Evolutionary conservation across 306 rosid species (phyloP).

Genomic region (Rubus idaeus): DNA sequence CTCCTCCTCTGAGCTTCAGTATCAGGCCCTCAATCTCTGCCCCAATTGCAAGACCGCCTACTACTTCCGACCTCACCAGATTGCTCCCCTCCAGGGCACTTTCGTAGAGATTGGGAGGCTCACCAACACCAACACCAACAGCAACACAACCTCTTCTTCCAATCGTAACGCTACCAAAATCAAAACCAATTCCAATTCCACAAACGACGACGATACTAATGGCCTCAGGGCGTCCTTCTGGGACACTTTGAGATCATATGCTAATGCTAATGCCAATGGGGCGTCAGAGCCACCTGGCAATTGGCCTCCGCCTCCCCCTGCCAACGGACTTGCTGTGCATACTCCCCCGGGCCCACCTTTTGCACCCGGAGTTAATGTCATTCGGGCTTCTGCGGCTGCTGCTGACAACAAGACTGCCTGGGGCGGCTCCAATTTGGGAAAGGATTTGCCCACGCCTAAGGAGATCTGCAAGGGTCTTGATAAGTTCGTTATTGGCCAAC

Average conservation of each 20-base stretch:
- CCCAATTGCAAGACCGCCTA: conserved; percentile 87
- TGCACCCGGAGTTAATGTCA: conserved; percentile 66
- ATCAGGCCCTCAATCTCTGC: conserved; percentile 76
- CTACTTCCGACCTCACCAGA: conserved; percentile 66
- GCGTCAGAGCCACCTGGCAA: conserved; percentile 67
- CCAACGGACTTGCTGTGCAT: conserved; percentile 82
- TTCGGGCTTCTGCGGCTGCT: conserved; percentile 54
- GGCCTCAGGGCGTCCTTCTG: conserved; percentile 55
- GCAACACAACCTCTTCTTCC: conserved; percentile 8
- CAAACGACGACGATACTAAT: conserved; percentile 21
- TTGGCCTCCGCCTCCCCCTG: conserved; percentile 54
- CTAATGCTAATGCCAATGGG: conserved; percentile 21
- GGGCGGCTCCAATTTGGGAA: conserved; percentile 95
- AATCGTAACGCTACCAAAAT: conserved; percentile 25
- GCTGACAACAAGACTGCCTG: conserved; percentile 61
- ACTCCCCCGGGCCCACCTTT: conserved; percentile 93
- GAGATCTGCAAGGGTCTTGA: conserved; percentile 90
- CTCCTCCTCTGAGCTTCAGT: conserved; percentile 12
- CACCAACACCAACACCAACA: conserved; percentile 17
- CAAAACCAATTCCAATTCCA: conserved; percentile 33
- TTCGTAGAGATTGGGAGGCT: conserved; percentile 85
- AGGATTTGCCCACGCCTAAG: conserved; percentile 90
- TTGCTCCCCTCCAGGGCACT: conserved; percentile 76
- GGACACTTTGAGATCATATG: conserved; percentile 55
- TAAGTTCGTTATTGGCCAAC: conserved; percentile 93